Percentiles rank a stretch among this genome's conserved stretches.
phyloP scores from a whole-genome alignment of 805 yeast genomes.

The Candida ipomoeae region DNA sequence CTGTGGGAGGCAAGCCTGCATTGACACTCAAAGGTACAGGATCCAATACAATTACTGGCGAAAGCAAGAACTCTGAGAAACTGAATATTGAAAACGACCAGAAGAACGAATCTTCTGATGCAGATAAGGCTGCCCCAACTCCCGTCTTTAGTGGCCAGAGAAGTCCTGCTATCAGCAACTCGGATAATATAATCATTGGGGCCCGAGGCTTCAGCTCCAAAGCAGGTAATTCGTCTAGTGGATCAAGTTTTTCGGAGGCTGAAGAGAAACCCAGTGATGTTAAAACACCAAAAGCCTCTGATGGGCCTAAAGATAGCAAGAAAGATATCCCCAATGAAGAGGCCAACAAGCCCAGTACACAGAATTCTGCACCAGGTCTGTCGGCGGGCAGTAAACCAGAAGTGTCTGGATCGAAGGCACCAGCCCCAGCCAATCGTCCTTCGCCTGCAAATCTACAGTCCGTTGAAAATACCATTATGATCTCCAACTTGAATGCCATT shows the following conservation, averaged over 20 bases:
- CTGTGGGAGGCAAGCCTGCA: background rate
- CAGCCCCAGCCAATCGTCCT: constrained; percentile 8
- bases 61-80: background rate
- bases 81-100: background rate
- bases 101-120: background rate
- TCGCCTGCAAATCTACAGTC: constrained; percentile 42
- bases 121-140: background rate
- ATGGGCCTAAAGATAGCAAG: background rate
- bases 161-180: constrained; percentile 4
- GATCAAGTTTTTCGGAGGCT: background rate
- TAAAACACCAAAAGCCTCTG: background rate
- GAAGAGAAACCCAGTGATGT: background rate
- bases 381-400: background rate
- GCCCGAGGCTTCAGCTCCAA: constrained; percentile 3
- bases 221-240: background rate
- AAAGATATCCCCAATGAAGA: background rate
- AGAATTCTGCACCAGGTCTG: background rate
- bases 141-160: background rate
- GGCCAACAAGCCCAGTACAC: background rate
- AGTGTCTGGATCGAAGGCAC: background rate
- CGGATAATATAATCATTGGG: constrained; percentile 2
- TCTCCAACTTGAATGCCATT: constrained; percentile 75
- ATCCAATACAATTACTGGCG: background rate
- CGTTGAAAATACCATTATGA: constrained; percentile 73
- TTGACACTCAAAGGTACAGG: background rate